Evolutionary conservation across 495 filamentous ascomycete genomes (phyloP).

Genomic region (Bacidia rubella): DNA sequence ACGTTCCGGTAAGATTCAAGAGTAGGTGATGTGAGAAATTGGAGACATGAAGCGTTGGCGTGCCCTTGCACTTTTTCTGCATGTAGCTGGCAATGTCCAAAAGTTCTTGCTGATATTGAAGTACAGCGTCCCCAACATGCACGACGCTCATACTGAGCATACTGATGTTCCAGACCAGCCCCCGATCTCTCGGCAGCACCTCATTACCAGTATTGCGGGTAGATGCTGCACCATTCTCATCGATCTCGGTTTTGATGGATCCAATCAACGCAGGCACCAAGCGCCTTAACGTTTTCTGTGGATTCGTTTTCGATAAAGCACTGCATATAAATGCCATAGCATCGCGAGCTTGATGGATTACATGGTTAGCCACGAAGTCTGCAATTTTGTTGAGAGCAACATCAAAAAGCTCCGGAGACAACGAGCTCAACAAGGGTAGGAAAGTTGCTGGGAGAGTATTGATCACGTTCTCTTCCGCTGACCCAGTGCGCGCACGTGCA

Average conservation of each 20-base stretch:
- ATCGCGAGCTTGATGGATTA: constrained; percentile 92
- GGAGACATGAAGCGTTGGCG: constrained; percentile 87
- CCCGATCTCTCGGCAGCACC: constrained; percentile 82
- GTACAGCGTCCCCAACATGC: constrained; percentile 78
- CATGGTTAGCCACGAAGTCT: constrained; percentile 85
- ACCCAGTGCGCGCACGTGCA: constrained; percentile 69
- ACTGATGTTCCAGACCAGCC: constrained; percentile 91
- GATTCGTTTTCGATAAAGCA: constrained; percentile 84
- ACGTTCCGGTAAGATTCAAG: constrained; percentile 89
- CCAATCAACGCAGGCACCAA: constrained; percentile 80
- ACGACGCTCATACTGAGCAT: constrained; percentile 98
- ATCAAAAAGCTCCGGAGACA: constrained; percentile 91
- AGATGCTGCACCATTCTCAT: constrained; percentile 92
- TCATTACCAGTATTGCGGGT: constrained; percentile 87
- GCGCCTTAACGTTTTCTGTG: constrained; percentile 77
- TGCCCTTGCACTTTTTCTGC: constrained; percentile 86
- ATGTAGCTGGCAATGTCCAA: constrained; percentile 89
- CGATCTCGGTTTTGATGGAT: constrained; percentile 91
- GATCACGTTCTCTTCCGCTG: constrained; percentile 92
- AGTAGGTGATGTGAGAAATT: constrained; percentile 98
- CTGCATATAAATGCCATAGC: constrained; percentile 99
- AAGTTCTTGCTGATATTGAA: constrained; percentile 76
- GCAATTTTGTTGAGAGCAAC: constrained; percentile 83
- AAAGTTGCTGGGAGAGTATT: constrained; percentile 90
- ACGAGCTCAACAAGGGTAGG: constrained; percentile 73